Evolutionary conservation across 2,329 filamentous ascomycete genomes (phyloP), one percentile per base, ranked within the genome.

Genomic region (Colletotrichum sp.): DNA sequence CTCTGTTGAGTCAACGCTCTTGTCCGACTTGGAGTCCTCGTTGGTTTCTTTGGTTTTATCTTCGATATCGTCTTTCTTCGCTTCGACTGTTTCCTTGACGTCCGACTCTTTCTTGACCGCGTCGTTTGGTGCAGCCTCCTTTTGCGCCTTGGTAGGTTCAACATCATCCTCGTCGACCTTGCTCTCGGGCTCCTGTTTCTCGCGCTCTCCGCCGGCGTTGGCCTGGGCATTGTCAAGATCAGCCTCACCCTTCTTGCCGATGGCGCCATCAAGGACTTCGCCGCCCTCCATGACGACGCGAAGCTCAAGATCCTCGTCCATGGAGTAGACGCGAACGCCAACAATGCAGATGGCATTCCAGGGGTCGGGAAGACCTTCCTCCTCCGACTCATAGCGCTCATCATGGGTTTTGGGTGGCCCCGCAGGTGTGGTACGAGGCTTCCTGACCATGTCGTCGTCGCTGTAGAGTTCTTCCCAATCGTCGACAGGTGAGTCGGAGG

Each of bases 271-370:
- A 32, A 87, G 83, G 5, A 91, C 84, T 78, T 88, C 85, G 28
- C 89, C 89, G 52, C 89, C 89, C 80, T 91, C 90, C 83, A 91
- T 87, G 24, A 92, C 89, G 15, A 90, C 88, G 49, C 87, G 85
- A n/a, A 92, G 82, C 81, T 90, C 87, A 4, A 92, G 84, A 36
- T 85, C 83, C 60, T 88, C 86, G 80, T 93, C 90, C 81, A 90
- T 91, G 80, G 89, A 90, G 81, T 93, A 93, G 8, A 93, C 89
- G 6, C 91, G 88, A 68, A 93, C 84, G 0, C 92, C 91, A 0
- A 93, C 88, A 21, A 93, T 89, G 69, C 88, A 90, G 62, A 93
- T 88, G 6, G 92, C 91, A 80, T 93, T 93, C 92, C 92, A 93
- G 2, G 90, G 89, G 28, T 90, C 88, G 1, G 88, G 82, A 79